Base-by-base conservation (phyloP, 257 asterid genomes). In the Ophiorrhiza pumila region DNA sequence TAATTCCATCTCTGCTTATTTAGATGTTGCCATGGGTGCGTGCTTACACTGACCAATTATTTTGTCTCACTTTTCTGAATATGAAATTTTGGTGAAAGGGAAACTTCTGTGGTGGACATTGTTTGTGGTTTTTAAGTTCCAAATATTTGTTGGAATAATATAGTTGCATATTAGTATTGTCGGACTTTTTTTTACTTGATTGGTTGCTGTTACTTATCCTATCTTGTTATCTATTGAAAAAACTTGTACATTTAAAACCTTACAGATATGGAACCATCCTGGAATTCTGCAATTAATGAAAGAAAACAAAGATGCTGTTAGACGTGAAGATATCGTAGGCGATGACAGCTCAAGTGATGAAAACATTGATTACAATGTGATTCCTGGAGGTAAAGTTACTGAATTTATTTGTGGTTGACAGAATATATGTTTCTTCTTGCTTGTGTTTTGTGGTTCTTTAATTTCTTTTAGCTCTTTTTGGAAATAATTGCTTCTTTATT, bases 201-300 rank as follows among this genome's bases (percentile, higher is more conserved):
- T 49, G 20, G 46, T 49, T 49, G 60, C 55, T 31, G 0, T 27
- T 11, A 68, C 61, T 68, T 68, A 22, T 23, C 23, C 5, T 49
- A 29, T 47, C 42, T 31, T 20, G 17, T 4, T 67, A 27, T 46
- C 27, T 47, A 29, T 46, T 18, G 22, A 8, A 68, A 63, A 57
- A 31, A 27, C 41, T 43, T 52, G n/a, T 47, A 4, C 20, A 45
- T 31, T 9, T 14, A 39, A 39, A 39, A 39, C 67, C 78, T 56
- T 82, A 77, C 79, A 94, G 99, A 94, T 94, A 81, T 94, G 98
- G 98, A 94, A 94, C 78, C 99, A 94, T 89, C 99, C 99, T 82
- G 99, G 99, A 63, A 86, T 90, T 79, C 80, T 94, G 86, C 96
- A 87, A 85, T 80, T 94, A 73, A 85, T 84, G 91, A 90, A 87